Base-by-base conservation (phyloP, 1,284 basidiomycete species). In the Rhodotorula sp. region DNA sequence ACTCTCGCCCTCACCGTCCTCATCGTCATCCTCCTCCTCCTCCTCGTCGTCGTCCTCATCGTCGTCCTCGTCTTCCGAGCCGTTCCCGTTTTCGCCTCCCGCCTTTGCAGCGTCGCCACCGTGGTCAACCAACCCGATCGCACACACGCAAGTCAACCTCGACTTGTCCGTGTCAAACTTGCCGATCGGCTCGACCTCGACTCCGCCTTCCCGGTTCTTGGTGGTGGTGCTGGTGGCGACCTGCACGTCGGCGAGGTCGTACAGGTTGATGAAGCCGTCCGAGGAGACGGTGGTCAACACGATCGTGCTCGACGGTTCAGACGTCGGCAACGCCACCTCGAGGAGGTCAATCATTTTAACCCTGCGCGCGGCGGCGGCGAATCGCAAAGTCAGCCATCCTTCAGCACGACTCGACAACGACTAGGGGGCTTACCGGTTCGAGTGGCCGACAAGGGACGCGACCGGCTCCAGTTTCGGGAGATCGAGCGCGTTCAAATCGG, bases 101-200 rank as follows among this genome's bases (percentile, higher is more conserved):
- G 64, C 60, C 29, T 53, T 54, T 18, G 42, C 76, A 76, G 66
- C 66, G 12, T 29, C 37, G 18, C 44, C 51, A 20, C 24, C 67
- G 61, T 66, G 82, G 83, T 82, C 68, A 81, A 80, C 45, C 30
- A 75, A 15, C 20, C 72, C 74, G 17, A 75, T 63, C 30, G 66
- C 74, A 15, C 68, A 64, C 24, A 93, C 82, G 77, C 92, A 93
- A 12, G 91, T 94, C 77, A 95, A 80, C 20, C 93, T 84, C 49
- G 87, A 91, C 15, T 90, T 91, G 74, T 91, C 91, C 0, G 91
- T 90, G 80, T 94, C 89, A 78, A 93, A 94, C 62, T 82, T 84
- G 4, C 85, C 85, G 3, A 87, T 82, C 0, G 91, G 87, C 49
- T 81, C 75, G 33, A 91, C 81, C 70, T 85, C 80, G 51, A 79